Evolutionary conservation across 2,329 filamentous ascomycete species (phyloP).

Genomic region (Nannizzia gypsea): DNA sequence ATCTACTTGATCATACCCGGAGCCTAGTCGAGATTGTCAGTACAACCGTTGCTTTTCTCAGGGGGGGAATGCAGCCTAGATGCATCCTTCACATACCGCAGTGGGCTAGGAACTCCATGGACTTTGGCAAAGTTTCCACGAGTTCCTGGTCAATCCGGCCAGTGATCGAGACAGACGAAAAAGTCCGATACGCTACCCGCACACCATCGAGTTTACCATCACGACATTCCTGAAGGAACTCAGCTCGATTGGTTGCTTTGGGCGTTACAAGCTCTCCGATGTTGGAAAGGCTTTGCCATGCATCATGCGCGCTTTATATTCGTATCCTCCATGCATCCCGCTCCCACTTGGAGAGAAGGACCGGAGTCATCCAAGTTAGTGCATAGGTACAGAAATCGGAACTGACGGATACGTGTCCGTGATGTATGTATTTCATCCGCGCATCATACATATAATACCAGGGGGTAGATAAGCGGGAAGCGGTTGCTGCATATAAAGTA

Average conservation of each 20-base stretch:
- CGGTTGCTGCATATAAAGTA: not conserved
- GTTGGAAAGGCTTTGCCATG: constrained; percentile 19
- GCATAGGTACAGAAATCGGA: not conserved
- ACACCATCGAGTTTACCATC: constrained; percentile 56
- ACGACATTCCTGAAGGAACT: constrained; percentile 58
- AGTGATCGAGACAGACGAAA: constrained; percentile 51
- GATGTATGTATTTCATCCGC: not conserved
- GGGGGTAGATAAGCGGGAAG: not conserved
- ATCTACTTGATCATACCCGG: constrained; percentile 77
- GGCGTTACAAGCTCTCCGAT: constrained; percentile 56
- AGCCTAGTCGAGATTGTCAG: constrained; percentile 35
- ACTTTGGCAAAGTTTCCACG: constrained; percentile 39
- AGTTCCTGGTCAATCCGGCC: constrained; percentile 61
- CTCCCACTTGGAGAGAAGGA: not conserved
- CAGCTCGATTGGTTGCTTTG: constrained; percentile 47
- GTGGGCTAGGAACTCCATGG: constrained; percentile 29
- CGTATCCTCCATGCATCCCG: not conserved
- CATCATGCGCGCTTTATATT: constrained; percentile 11
- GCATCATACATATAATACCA: not conserved
- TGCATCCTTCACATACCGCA: constrained; percentile 24
- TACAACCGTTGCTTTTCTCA: not conserved
- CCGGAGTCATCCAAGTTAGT: not conserved
- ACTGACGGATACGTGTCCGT: not conserved
- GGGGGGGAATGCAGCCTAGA: not conserved
- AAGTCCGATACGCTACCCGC: constrained; percentile 58